Conservation (phyloP, 768 basidiomycete genomes). For the Cystobasidium onofrii region DNA sequence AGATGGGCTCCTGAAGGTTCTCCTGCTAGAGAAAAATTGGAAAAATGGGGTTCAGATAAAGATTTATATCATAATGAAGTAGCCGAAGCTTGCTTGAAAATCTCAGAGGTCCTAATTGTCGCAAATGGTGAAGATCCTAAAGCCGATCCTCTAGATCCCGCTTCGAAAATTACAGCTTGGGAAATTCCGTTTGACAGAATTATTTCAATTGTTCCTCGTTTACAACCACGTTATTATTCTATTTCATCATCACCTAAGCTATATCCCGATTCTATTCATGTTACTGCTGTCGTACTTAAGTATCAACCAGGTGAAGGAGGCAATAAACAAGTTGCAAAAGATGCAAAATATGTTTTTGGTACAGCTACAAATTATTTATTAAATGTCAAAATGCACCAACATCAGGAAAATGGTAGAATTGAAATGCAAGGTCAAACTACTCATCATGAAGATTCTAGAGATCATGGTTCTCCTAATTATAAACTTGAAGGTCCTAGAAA, state of each 20-base stretch:
- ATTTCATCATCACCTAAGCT: constrained; percentile 96
- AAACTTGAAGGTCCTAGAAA: constrained; percentile 83
- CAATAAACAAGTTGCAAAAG: constrained; percentile 20
- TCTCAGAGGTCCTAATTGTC: constrained; percentile 85
- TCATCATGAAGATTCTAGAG: constrained; percentile 51
- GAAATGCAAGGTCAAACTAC: constrained; percentile 47
- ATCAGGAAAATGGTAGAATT: constrained; percentile 51
- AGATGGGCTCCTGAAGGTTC: constrained; percentile 72
- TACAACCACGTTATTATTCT: constrained; percentile 96
- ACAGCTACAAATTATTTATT: constrained; percentile 91
- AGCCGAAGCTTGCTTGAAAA: constrained; percentile 63
- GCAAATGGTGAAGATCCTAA: constrained; percentile 70
- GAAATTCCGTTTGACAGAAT: constrained; percentile 92
- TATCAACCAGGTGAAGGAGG: constrained; percentile 58
- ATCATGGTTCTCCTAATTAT: constrained; percentile 58
- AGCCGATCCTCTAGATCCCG: constrained; percentile 51
- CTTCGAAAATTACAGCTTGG: constrained; percentile 73
- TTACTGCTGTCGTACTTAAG: constrained; percentile 90
- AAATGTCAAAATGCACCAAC: constrained; percentile 73
- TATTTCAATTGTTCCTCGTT: constrained; percentile 80
- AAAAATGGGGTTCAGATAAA: constrained; percentile 74
- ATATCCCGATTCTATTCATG: constrained; percentile 77
- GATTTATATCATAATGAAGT: constrained; percentile 73
- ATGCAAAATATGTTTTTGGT: constrained; percentile 67
- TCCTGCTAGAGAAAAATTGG: constrained; percentile 64